These are phyloP conservation scores for Lactuca sativa DNA, from an alignment of 129 eudicot genomes.

Conservation along the genomic window DNA sequence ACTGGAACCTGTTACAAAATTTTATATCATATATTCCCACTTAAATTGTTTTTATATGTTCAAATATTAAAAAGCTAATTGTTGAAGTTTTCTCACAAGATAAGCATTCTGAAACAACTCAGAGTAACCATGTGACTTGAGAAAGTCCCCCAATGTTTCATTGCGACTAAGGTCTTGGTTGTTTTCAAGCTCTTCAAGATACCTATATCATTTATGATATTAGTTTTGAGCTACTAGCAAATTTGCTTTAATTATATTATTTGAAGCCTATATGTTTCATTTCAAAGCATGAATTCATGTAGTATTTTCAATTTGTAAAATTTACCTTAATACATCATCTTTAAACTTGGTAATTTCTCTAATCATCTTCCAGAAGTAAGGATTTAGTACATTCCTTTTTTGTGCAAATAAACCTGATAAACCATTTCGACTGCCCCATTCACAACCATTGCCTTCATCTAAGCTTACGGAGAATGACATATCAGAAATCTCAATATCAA, in stretches of 20 bases:
- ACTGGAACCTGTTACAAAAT: conserved; percentile 54
- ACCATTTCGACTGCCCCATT: conserved; percentile 94
- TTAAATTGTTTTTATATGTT: not conserved
- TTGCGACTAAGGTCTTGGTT: conserved; percentile 67
- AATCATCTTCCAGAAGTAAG: conserved; percentile 88
- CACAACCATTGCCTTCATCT: conserved; percentile 74
- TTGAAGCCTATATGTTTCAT: not conserved
- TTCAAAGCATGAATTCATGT: not conserved
- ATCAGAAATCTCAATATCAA: conserved; percentile 88
- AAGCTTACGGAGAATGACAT: conserved; percentile 96
- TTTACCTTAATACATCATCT: conserved; percentile 67
- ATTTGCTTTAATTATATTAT: no score
- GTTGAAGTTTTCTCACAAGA: conserved; percentile 50
- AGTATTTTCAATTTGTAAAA: not conserved
- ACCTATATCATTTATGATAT: conserved; percentile 42
- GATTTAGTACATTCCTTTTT: conserved; percentile 67
- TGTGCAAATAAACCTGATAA: conserved; percentile 79
- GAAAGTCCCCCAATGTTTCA: conserved; percentile 82
- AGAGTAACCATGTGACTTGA: conserved; percentile 74
- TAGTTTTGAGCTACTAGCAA: not conserved
- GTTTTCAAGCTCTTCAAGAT: conserved; percentile 73
- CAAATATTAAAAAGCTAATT: not conserved
- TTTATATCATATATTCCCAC: not conserved
- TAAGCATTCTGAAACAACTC: conserved; percentile 86
- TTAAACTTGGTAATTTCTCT: conserved; percentile 79